Evolutionary conservation across 179 eudicot species (phyloP).

Genomic region (Silene noctiflora): DNA sequence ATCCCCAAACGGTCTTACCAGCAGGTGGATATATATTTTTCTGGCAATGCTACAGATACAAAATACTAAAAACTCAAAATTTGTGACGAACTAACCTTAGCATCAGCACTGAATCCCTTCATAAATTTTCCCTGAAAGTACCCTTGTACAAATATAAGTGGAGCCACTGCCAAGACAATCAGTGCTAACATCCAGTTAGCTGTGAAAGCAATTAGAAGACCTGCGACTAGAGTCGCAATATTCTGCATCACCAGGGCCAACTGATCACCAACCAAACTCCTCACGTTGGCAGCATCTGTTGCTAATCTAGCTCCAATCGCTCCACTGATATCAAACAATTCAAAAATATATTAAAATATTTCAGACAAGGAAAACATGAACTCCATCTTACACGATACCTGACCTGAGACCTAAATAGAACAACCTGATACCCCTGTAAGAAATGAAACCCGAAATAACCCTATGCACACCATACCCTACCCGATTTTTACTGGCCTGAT

Average conservation of each 20-base stretch:
- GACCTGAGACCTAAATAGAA: neutral
- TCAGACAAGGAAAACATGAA: neutral
- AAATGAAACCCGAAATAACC: neutral
- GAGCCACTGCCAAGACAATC: conserved; percentile 53
- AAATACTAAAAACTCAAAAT: neutral
- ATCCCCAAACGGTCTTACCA: neutral
- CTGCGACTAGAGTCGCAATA: conserved; percentile 58
- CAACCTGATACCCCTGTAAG: neutral
- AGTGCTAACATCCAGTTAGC: conserved; percentile 82
- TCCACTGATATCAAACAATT: conserved; percentile 46
- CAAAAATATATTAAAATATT: neutral
- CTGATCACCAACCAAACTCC: conserved; percentile 77
- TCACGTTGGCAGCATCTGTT: conserved; percentile 68
- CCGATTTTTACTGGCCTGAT: too few species aligned
- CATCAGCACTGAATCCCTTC: conserved; percentile 71
- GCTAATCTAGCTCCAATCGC: conserved; percentile 87
- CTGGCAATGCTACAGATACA: neutral
- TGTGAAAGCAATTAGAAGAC: conserved; percentile 64
- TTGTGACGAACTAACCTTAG: conserved; percentile 48
- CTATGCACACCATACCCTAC: neutral
- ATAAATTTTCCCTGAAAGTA: conserved; percentile 54
- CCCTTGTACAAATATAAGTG: conserved; percentile 67
- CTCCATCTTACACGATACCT: neutral
- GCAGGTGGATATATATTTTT: neutral
- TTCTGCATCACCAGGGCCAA: conserved; percentile 66